phyloP scores from a whole-genome alignment of 2,329 filamentous ascomycete genomes.

The Hypoxylon sp. region DNA sequence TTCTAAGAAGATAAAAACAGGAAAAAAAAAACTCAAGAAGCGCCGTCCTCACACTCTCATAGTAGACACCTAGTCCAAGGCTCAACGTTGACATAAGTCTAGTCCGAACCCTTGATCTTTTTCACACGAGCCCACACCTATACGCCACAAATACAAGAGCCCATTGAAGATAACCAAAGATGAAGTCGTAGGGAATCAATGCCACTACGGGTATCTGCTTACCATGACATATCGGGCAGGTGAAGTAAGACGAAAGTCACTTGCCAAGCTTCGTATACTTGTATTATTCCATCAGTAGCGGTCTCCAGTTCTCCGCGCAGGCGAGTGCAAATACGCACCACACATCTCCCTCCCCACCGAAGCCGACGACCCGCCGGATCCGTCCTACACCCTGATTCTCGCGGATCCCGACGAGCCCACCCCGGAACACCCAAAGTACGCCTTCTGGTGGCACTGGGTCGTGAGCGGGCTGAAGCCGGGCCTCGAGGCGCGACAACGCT shows the following conservation, averaged over 20 bases:
- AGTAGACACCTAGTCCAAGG: no score
- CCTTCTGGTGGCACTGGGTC: constrained; percentile 68
- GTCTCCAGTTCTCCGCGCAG: constrained; percentile 46
- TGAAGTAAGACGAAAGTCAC: background rate
- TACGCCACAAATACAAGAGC: no score
- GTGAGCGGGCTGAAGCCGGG: constrained; percentile 56
- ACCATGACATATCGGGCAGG: background rate
- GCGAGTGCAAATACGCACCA: constrained; percentile 55
- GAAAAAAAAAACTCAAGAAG: no score
- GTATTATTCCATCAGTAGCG: constrained; percentile 31
- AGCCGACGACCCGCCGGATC: constrained; percentile 52
- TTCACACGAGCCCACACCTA: no score
- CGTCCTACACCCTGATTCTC: constrained; percentile 62
- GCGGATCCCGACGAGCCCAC: constrained; percentile 68
- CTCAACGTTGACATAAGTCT: no score
- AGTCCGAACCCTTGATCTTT: no score
- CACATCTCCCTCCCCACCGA: constrained; percentile 55
- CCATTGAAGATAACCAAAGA: no score
- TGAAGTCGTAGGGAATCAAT: no score
- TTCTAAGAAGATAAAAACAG: no score
- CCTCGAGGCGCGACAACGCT: constrained; percentile 49
- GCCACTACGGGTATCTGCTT: background rate
- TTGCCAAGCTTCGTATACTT: constrained; percentile 19
- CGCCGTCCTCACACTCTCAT: no score
- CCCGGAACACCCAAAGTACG: constrained; percentile 66